These are phyloP conservation scores for Candida insectalens DNA, from an alignment of 805 yeast species.

Conservation along the genomic window DNA sequence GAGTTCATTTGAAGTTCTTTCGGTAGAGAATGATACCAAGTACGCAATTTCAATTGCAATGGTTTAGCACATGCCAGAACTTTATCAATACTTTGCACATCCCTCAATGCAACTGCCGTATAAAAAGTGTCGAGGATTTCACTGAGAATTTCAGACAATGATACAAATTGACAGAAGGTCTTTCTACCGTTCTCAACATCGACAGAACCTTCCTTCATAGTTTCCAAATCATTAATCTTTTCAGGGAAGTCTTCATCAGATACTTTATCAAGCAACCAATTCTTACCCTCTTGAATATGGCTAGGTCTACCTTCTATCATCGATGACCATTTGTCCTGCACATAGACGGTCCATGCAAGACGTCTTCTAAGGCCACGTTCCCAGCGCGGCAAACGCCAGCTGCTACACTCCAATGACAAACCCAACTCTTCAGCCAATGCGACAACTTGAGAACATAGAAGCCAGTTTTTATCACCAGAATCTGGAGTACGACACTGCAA, in stretches of 20 bases:
- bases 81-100: conserved; percentile 48
- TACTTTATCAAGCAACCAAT: conserved; percentile 72
- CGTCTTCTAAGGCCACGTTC: conserved; percentile 83
- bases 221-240: conserved; percentile 31
- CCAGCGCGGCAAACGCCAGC: conserved; percentile 93
- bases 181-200: conserved; percentile 65
- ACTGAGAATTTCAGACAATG: conserved; percentile 56
- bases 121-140: conserved; percentile 67
- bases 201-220: conserved; percentile 43
- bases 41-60: conserved; percentile 55
- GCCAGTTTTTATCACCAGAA: conserved; percentile 62
- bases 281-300: conserved; percentile 57
- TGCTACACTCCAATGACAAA: conserved; percentile 78
- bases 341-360: conserved; percentile 91
- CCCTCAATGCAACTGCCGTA: conserved; percentile 55
- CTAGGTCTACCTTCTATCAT: conserved; percentile 78
- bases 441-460: conserved; percentile 75
- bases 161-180: conserved; percentile 58
- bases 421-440: conserved; percentile 88
- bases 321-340: conserved; percentile 88
- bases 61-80: conserved; percentile 76
- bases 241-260: conserved; percentile 75
- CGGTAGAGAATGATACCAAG: conserved; percentile 73
- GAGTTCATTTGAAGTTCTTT: conserved; percentile 52
- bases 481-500: conserved; percentile 49